Evolutionary conservation across 306 rosid species (phyloP).

Genomic region (Leucaena leucocephala): DNA sequence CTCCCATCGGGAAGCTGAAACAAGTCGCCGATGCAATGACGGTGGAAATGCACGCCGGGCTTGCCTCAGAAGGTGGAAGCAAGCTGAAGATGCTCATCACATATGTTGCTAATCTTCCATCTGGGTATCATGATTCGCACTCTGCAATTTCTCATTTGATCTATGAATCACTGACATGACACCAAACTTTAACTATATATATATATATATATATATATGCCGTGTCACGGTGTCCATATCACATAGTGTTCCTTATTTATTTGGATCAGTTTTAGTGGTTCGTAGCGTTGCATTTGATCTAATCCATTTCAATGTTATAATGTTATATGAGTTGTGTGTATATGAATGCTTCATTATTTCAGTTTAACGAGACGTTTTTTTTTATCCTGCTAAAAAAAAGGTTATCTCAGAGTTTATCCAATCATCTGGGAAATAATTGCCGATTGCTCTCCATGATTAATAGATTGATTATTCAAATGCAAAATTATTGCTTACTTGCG

Average conservation of each 20-base stretch:
- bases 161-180: background rate
- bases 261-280: background rate
- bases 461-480: slow-evolving; percentile 22
- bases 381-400: background rate
- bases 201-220: background rate
- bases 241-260: background rate
- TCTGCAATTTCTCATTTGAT: background rate
- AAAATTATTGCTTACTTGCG: background rate
- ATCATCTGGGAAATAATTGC: background rate
- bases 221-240: background rate
- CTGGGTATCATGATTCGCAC: slow-evolving; percentile 52
- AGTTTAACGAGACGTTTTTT: background rate
- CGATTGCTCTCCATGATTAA: slow-evolving; percentile 16
- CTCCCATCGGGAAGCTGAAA: slow-evolving; percentile 61
- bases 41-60: slow-evolving; percentile 94
- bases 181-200: background rate
- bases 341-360: background rate
- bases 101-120: slow-evolving; percentile 83
- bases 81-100: slow-evolving; percentile 90
- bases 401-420: background rate
- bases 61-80: slow-evolving; percentile 91
- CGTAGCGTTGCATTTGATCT: slow-evolving; percentile 18
- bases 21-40: slow-evolving; percentile 85
- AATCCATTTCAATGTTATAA: slow-evolving; percentile 18
- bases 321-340: background rate